Base-by-base conservation (phyloP, 352 stramenopile genomes). In the Peronospora tabacina region DNA sequence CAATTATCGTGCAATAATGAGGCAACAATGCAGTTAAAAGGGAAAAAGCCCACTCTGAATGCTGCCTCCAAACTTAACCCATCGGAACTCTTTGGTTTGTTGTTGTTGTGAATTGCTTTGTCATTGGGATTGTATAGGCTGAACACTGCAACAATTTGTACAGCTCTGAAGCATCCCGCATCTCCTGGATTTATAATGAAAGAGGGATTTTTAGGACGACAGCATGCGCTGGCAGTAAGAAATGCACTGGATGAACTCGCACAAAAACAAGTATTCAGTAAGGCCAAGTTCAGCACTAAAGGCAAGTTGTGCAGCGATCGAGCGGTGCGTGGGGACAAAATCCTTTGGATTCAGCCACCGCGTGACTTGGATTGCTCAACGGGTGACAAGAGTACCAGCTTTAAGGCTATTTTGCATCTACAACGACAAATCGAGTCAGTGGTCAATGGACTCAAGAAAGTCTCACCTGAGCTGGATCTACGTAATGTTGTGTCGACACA, bases 401-500 rank as follows among this genome's bases (percentile, higher is more conserved):
- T 26, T 6, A 34, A 61, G 0, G 52, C 72, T 22, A 68, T 90
- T 40, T 24, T 71, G 16, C 42, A 72, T 13, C 55, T 90, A 0
- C 49, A 80, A 28, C 63, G 54, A 47, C 68, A 68, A 15, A 58
- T 87, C 15, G 75, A 86, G 47, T 55, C 50, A 3, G 55, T 86
- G 7, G 70, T 82, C 34, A 75, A 75, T 44, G 68, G 64, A 17
- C 52, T 83, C 17, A 83, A 79, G 41, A 75, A 73, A 8, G 63
- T 66, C 0, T 64, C 70, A 3, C 69, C 70, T 2, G 53, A 75
- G 34, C 26, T 87, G n/a, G 59, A 78, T 44, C 19, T 86, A 37
- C 72, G 74, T 29, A 86, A 87, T 49, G 42, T 85, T 26, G 81
- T 76, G 36, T 90, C 79, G 11, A 86, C 70, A 7, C 79, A 90